Base-by-base conservation (phyloP, 805 yeast genomes). In the Ogataea neopini region DNA sequence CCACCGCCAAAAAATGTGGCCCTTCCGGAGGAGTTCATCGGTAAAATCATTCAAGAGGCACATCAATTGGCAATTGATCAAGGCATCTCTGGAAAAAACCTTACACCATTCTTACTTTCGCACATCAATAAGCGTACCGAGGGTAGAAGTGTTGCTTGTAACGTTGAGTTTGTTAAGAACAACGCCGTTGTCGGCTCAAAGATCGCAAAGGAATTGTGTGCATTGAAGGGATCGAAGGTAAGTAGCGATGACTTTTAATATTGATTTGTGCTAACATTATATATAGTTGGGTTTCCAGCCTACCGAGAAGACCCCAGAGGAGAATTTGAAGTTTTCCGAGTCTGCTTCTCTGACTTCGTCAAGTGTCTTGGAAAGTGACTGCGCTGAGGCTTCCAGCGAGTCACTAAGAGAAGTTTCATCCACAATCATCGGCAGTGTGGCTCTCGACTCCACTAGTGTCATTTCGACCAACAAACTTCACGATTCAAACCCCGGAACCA, bases 1-100 rank as follows among this genome's bases (percentile, higher is more conserved):
- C 96, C 96, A 0, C 91, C 96, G 0, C 95, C 96, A 0, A 63
- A 58, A 7, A 76, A 77, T 3, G 64, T 74, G 32, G 88, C 95
- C 0, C 64, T 89, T 47, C 75, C 77, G 25, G 70, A 78, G 3
- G 69, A 59, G 0, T 69, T 75, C 41, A 85, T 89, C 20, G 72
- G 72, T 48, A 60, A 50, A 1, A 75, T 86, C 15, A 87, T 89
- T 45, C 74, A 73, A 3, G 67, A 70, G 6, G 89, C 96, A 1
- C 73, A 76, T 39, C 48, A 45, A 2, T 81, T 78, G 45, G 95
- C 96, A 1, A 69, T 68, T 5, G 43, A 50, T 5, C 51, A 60
- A 26, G 81, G 82, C 0, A 72, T 90, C 15, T 51, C 57, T 9
- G 97, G 97, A 6, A 90, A 90, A 62, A 77, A 79, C 7, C 70